phyloP scores from a whole-genome alignment of 78 protist species.

The Dictyostelium purpureum region DNA sequence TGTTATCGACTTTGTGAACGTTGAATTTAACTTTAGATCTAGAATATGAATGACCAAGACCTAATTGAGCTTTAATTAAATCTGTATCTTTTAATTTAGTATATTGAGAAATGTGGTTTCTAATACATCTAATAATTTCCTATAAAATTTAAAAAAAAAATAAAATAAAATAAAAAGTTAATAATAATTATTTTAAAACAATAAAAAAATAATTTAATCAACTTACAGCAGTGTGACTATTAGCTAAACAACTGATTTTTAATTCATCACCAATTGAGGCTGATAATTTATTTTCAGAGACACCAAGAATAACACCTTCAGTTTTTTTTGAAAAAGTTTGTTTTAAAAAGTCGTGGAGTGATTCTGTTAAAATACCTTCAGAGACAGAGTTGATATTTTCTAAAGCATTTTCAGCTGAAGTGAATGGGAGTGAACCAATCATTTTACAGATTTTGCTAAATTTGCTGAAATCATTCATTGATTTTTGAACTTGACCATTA shows the following conservation, averaged over 20 bases:
- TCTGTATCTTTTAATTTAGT: constrained; percentile 77
- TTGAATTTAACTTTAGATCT: constrained; percentile 99
- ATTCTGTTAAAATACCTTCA: constrained; percentile 87
- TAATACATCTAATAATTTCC: constrained; percentile 94
- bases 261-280: constrained; percentile 83
- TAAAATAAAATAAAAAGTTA: neutral
- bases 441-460: constrained; percentile 84
- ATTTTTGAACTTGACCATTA: constrained; percentile 55
- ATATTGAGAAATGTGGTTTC: constrained; percentile 85
- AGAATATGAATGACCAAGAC: constrained; percentile 96
- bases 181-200: neutral
- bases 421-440: constrained; percentile 91
- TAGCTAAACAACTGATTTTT: constrained; percentile 31
- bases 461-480: constrained; percentile 75
- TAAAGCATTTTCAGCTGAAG: constrained; percentile 93
- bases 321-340: constrained; percentile 78
- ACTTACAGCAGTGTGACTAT: constrained; percentile 50
- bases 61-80: constrained; percentile 91
- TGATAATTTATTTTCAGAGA: constrained; percentile 90
- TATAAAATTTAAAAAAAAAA: neutral
- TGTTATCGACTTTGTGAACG: constrained; percentile 98
- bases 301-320: constrained; percentile 85
- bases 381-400: constrained; percentile 90
- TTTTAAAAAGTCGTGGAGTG: constrained; percentile 81
- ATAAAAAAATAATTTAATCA: neutral